Evolutionary conservation across 2,329 filamentous ascomycete genomes (phyloP).

Genomic region (Xylaria sp.): DNA sequence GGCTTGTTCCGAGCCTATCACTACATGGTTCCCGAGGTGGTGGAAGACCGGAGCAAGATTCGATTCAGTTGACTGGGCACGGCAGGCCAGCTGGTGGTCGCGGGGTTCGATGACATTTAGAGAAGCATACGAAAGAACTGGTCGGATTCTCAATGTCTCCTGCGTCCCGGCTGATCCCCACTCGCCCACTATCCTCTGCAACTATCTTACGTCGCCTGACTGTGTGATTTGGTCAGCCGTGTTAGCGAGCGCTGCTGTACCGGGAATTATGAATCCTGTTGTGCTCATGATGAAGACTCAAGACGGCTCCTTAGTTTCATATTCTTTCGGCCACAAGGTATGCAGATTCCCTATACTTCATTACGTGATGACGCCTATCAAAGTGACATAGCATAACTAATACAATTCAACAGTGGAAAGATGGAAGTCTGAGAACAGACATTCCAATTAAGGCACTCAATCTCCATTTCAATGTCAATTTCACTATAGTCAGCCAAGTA

Average conservation of each 20-base stretch:
- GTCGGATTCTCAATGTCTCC: conserved; percentile 92
- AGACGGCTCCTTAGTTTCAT: conserved; percentile 82
- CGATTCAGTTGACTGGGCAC: conserved; percentile 92
- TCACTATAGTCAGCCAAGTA: conserved; percentile 87
- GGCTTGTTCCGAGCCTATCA: conserved; percentile 81
- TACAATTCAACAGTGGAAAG: conserved; percentile 75
- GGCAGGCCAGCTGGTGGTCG: conserved; percentile 87
- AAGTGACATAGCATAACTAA: conserved; percentile 18
- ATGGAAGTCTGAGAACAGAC: conserved; percentile 91
- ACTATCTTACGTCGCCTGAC: conserved; percentile 93
- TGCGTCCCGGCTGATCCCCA: conserved; percentile 97
- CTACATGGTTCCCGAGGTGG: conserved; percentile 84
- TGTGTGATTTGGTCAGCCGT: conserved; percentile 99
- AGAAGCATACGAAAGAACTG: conserved; percentile 93
- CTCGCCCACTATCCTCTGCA: conserved; percentile 89
- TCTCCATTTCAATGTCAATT: conserved; percentile 98
- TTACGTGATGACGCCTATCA: too few species aligned
- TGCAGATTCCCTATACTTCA: neutral
- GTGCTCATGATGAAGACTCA: conserved; percentile 90
- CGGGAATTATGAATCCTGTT: conserved; percentile 93
- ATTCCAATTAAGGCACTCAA: conserved; percentile 95
- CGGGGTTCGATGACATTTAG: conserved; percentile 91
- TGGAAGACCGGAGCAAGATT: conserved; percentile 94
- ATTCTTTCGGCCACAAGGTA: conserved; percentile 91
- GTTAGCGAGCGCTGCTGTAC: conserved; percentile 92